Evolutionary conservation across 139 green algal species (phyloP).

Genomic region (Picochlorum sp.): DNA sequence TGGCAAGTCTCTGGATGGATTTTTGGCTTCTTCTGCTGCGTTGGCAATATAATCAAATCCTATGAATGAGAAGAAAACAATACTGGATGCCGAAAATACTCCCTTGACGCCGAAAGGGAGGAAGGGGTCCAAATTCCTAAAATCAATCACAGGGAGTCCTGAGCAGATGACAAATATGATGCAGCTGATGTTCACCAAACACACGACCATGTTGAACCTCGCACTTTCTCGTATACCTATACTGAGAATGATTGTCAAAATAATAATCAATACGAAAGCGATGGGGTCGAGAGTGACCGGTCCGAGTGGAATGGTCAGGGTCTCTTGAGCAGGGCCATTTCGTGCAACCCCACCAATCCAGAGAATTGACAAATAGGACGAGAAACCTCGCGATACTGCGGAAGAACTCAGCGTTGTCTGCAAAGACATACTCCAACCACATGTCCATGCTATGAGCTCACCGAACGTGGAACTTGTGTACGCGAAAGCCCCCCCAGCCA

Average conservation of each 20-base stretch:
- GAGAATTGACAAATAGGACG: constrained; percentile 55
- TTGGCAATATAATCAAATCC: constrained; percentile 52
- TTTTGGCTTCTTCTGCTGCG: constrained; percentile 51
- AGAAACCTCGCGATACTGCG: constrained; percentile 74
- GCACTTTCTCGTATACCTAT: constrained; percentile 54
- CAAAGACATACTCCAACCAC: constrained; percentile 69
- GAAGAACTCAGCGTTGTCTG: constrained; percentile 75
- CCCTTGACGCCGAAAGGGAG: constrained; percentile 33
- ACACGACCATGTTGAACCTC: constrained; percentile 60
- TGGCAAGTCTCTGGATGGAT: constrained; percentile 57
- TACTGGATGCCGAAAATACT: constrained; percentile 39
- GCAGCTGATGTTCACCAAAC: constrained; percentile 31
- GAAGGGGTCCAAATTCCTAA: constrained; percentile 46
- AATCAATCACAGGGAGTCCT: constrained; percentile 10
- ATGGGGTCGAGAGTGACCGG: constrained; percentile 48
- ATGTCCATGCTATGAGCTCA: constrained; percentile 67
- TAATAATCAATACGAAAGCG: constrained; percentile 29
- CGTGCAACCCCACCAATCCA: neutral
- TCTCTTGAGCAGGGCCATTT: constrained; percentile 38
- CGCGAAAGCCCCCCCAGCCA: constrained; percentile 74
- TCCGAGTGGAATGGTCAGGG: constrained; percentile 33
- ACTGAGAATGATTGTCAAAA: constrained; percentile 48
- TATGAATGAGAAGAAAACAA: constrained; percentile 45
- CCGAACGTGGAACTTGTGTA: constrained; percentile 71
- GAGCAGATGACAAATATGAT: constrained; percentile 50